Base-by-base conservation (phyloP, 2,329 filamentous ascomycete species). In the Ambrosiella beaveri region DNA sequence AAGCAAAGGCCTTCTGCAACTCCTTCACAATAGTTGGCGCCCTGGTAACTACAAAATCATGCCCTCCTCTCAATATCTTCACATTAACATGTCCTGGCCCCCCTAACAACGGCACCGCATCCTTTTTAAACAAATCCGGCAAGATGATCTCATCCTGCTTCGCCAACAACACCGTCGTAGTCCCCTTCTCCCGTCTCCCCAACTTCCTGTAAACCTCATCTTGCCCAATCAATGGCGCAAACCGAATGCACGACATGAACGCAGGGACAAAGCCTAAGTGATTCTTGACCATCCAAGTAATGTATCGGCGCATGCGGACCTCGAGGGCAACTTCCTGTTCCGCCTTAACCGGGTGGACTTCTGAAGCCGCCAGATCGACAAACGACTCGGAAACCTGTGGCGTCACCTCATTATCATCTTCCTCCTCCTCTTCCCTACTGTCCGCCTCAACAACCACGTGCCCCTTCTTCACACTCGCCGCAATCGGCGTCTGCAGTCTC, bases 231-330 rank as follows among this genome's bases (percentile, higher is more conserved):
- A 83, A 69, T 8, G 78, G 78, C 9, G 75, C 76, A 62, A 75
- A 68, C 50, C 74, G 72, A 58, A 83, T 71, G 52, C 75, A 77
- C 54, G 75, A 77, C 71, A 81, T 77, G 65, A 83, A 82, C 7
- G 79, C 74, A 7, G 73, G 73, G 11, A 83, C 73, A 65, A 83
- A 83, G 9, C 80, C 80, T 7, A 66, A 63, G 66, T 83, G 79
- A 64, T 77, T 63, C 7, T 69, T 64, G 7, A 81, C 69, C 70
- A 80, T 79, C 80, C 80, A 83, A 61, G 75, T 71, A 47, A 83
- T 74, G 62, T 76, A 76, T 54, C 68, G 66, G 56, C 74, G 69
- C 19, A 80, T 76, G 36, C 71, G 67, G 45, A 66, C 64, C 65
- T 79, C 75, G 55, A 79, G 69, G 12, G 71, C 68, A 13, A 45